A percentile compares a stretch with the other conserved stretches of the same genome.
These are phyloP conservation scores for Brassica rapa DNA, from an alignment of 345 rosid species.

Conservation along the genomic window DNA sequence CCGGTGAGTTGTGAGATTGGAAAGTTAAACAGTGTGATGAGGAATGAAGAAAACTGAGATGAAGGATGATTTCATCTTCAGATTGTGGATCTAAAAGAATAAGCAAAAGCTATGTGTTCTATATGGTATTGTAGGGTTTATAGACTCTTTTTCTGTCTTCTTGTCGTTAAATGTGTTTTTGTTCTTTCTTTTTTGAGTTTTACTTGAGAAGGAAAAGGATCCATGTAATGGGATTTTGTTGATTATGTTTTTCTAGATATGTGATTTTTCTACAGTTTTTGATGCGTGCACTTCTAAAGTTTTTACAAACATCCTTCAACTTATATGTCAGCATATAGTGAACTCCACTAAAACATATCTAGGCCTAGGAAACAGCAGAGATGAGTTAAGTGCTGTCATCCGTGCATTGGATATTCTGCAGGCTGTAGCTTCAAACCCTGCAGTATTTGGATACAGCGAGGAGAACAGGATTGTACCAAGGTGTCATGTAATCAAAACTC, in stretches of 20 bases:
- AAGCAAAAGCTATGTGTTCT: slow-evolving; percentile 21
- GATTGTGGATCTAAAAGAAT: slow-evolving; percentile 19
- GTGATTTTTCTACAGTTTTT: neutral
- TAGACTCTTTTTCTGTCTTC: slow-evolving; percentile 22
- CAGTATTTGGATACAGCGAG: neutral
- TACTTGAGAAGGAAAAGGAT: neutral
- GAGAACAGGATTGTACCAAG: neutral
- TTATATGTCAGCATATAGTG: neutral
- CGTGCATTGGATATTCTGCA: too few species aligned
- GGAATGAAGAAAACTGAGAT: slow-evolving; percentile 31
- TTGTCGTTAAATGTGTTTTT: slow-evolving; percentile 6
- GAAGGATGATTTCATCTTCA: slow-evolving; percentile 38
- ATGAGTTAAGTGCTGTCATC: too few species aligned
- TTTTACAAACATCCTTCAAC: neutral
- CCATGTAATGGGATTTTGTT: slow-evolving; percentile 4
- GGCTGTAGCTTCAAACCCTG: neutral
- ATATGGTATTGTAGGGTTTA: slow-evolving; percentile 27
- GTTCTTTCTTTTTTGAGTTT: neutral
- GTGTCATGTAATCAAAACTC: neutral
- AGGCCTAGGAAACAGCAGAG: too few species aligned
- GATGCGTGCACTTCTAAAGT: neutral
- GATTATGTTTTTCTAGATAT: neutral
- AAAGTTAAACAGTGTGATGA: neutral
- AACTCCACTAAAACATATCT: neutral
- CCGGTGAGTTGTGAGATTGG: slow-evolving; percentile 44